These are phyloP conservation scores for Diaporthe humulicola DNA, from an alignment of 2,329 filamentous ascomycete genomes.

Conservation along the genomic window DNA sequence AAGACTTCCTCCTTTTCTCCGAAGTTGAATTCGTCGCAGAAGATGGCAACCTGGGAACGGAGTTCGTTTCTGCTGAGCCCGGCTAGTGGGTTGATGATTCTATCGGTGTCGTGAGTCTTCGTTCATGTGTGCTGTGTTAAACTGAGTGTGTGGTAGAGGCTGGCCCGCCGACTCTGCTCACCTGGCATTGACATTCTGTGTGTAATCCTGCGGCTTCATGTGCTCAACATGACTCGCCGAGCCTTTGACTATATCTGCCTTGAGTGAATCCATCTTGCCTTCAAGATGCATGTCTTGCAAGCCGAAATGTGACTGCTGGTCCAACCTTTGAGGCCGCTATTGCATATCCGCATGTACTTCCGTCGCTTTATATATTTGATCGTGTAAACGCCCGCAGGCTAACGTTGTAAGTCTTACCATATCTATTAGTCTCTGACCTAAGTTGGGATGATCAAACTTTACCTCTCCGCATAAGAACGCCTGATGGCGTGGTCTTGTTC, in stretches of 20 bases:
- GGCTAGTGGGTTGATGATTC: slow-evolving; percentile 68
- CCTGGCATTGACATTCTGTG: slow-evolving; percentile 51
- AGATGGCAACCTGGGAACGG: slow-evolving; percentile 68
- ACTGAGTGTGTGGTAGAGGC: no score
- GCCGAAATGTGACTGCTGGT: not conserved
- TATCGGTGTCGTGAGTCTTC: not conserved
- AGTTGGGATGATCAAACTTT: not conserved
- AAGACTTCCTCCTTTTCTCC: slow-evolving; percentile 69
- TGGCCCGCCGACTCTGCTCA: slow-evolving; percentile 27
- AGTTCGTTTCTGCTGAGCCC: slow-evolving; percentile 65
- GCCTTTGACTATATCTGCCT: not conserved
- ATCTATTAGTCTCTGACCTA: not conserved
- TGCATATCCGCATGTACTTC: not conserved
- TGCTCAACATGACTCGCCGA: slow-evolving; percentile 41
- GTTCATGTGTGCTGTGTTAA: not conserved
- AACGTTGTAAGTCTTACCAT: not conserved
- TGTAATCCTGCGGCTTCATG: slow-evolving; percentile 44
- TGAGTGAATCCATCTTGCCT: slow-evolving; percentile 1
- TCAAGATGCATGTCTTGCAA: not conserved
- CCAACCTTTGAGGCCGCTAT: not conserved
- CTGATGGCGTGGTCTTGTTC: not conserved
- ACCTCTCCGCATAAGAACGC: not conserved
- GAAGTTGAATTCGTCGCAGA: slow-evolving; percentile 71
- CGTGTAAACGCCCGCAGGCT: not conserved
- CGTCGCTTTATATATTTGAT: slow-evolving; percentile 1